These are phyloP conservation scores for Luzula sylvatica DNA, from an alignment of 176 grass and related monocot genomes.

Conservation along the genomic window DNA sequence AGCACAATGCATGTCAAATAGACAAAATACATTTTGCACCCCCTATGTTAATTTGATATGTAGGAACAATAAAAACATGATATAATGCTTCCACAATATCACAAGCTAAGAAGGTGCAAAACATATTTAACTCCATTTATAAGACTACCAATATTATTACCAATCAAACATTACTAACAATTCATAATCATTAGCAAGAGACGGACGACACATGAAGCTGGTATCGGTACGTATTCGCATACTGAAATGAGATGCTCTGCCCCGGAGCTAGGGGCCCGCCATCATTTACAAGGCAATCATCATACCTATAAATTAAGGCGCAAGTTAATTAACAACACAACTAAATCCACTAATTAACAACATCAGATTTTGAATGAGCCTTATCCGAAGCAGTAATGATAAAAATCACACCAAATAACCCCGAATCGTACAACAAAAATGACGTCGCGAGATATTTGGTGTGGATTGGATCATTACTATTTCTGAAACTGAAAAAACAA, in stretches of 20 bases:
- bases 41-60: background rate
- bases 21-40: slow-evolving; percentile 1
- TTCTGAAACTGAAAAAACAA: background rate
- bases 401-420: too few species aligned
- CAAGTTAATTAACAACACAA: background rate
- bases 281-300: slow-evolving; percentile 45
- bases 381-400: too few species aligned
- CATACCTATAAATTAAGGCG: slow-evolving; percentile 3
- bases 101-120: background rate
- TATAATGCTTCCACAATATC: background rate
- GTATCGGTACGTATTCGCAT: slow-evolving; percentile 32
- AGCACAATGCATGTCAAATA: background rate
- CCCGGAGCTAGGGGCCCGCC: slow-evolving; percentile 15
- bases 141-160: background rate
- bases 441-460: too few species aligned
- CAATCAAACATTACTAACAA: background rate
- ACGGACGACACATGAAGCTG: slow-evolving; percentile 23
- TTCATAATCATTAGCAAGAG: slow-evolving; percentile 18
- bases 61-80: background rate
- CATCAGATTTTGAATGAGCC: background rate
- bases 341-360: background rate
- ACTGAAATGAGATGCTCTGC: slow-evolving; percentile 31
- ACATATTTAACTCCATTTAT: background rate
- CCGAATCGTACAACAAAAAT: too few species aligned
- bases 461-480: too few species aligned